A percentile compares a stretch with the other conserved stretches of the same genome.
Conservation (phyloP, 768 basidiomycete genomes). For the Xerocomus brunneocitrinus region DNA sequence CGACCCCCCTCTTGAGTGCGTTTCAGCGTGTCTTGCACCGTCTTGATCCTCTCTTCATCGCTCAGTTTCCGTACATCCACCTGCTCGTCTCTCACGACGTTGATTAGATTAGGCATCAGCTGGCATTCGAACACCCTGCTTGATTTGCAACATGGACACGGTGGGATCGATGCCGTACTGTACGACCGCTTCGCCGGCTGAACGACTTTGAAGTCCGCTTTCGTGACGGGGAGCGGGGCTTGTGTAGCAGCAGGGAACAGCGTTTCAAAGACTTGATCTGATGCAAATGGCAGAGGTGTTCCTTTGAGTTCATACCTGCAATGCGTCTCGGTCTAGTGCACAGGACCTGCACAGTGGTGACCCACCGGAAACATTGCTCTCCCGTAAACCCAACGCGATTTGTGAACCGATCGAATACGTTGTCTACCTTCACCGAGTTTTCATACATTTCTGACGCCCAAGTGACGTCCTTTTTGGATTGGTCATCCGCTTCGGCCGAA, state of each 20-base stretch:
- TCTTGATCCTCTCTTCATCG: conserved; percentile 66
- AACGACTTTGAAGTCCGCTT: conserved; percentile 54
- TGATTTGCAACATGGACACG: conserved; percentile 64
- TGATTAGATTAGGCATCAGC: conserved; percentile 91
- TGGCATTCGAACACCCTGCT: conserved; percentile 86
- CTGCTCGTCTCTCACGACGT: conserved; percentile 47
- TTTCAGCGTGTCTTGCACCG: conserved; percentile 53
- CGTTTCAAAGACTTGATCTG: conserved; percentile 62
- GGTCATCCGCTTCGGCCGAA: conserved; percentile 39
- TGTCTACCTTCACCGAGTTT: conserved; percentile 73
- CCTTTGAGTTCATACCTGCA: conserved; percentile 84
- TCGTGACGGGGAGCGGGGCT: conserved; percentile 50
- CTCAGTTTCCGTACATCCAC: conserved; percentile 36
- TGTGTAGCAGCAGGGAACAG: conserved; percentile 64
- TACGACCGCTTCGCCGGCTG: conserved; percentile 47
- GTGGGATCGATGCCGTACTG: conserved; percentile 48
- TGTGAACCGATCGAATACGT: conserved; percentile 81
- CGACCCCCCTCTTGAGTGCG: conserved; percentile 39
- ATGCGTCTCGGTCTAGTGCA: neutral
- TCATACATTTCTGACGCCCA: conserved; percentile 79
- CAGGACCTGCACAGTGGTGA: neutral
- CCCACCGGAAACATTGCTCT: conserved; percentile 82
- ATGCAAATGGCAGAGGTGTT: conserved; percentile 80
- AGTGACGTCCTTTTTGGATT: conserved; percentile 42
- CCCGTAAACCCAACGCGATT: conserved; percentile 65